Conservation (phyloP, 768 basidiomycete species). For the Podaxis sp. region DNA sequence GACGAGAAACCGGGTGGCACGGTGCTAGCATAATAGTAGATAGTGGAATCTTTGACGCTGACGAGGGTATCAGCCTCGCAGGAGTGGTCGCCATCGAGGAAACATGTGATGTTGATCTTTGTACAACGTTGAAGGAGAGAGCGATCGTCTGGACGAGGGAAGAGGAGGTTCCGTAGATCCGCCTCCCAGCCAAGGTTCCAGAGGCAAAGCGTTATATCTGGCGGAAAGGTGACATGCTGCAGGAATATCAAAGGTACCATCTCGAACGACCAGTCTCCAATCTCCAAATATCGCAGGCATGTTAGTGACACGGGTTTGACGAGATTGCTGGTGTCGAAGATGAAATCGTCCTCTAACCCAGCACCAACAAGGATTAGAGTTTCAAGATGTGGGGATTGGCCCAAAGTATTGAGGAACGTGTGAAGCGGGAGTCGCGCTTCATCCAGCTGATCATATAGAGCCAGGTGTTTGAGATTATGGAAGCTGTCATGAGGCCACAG, state of each 20-base stretch:
- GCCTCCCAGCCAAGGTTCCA: conserved; percentile 14
- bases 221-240: background rate
- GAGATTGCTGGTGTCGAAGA: conserved; percentile 7
- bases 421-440: conserved; percentile 10
- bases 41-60: conserved; percentile 6
- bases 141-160: background rate
- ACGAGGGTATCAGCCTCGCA: conserved; percentile 10
- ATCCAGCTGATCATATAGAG: conserved; percentile 10
- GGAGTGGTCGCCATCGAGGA: conserved; percentile 1
- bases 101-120: conserved; percentile 11
- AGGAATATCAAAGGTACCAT: conserved; percentile 6
- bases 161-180: conserved; percentile 4
- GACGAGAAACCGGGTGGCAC: conserved; percentile 5
- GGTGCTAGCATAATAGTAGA: conserved; percentile 4
- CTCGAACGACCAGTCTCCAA: conserved; percentile 13
- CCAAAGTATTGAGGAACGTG: conserved; percentile 8
- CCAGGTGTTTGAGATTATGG: conserved; percentile 5
- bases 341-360: conserved; percentile 10
- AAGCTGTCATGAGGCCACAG: conserved; percentile 12
- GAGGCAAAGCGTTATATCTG: conserved; percentile 7
- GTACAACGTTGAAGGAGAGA: conserved; percentile 6
- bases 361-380: conserved; percentile 12
- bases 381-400: conserved; percentile 9
- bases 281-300: conserved; percentile 2
- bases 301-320: background rate